Evolutionary conservation across 257 asterid genomes (phyloP).

Genomic region (Nicotiana tomentosiformis): DNA sequence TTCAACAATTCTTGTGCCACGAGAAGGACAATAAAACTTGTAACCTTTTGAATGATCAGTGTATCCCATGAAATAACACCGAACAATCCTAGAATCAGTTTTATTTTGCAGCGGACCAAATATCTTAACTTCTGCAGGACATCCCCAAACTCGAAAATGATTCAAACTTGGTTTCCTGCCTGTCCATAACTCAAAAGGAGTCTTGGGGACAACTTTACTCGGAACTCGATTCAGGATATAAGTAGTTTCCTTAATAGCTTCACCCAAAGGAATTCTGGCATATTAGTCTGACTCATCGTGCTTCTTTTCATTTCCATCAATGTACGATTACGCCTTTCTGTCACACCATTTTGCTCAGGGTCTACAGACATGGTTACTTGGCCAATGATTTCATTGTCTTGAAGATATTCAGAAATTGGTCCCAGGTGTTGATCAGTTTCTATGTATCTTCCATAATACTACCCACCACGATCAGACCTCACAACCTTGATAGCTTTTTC

Average conservation of each 20-base stretch:
- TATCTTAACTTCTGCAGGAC: neutral
- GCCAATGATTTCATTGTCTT: neutral
- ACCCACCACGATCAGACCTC: neutral
- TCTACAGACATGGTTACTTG: neutral
- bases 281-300: neutral
- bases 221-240: neutral
- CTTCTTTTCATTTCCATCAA: neutral
- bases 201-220: neutral
- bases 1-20: neutral
- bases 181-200: neutral
- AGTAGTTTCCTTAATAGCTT: neutral
- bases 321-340: no score
- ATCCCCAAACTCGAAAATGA: neutral
- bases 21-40: neutral
- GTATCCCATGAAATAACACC: neutral
- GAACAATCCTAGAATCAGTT: neutral
- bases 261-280: neutral
- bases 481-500: neutral
- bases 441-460: neutral
- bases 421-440: neutral
- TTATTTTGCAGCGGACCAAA: neutral
- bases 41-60: neutral
- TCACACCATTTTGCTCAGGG: neutral
- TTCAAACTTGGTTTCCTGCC: neutral
- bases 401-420: neutral